Evolutionary conservation across 352 stramenopile species (phyloP), one percentile per base, ranked within the genome.

Genomic region (Globisporangium mamillatum): DNA sequence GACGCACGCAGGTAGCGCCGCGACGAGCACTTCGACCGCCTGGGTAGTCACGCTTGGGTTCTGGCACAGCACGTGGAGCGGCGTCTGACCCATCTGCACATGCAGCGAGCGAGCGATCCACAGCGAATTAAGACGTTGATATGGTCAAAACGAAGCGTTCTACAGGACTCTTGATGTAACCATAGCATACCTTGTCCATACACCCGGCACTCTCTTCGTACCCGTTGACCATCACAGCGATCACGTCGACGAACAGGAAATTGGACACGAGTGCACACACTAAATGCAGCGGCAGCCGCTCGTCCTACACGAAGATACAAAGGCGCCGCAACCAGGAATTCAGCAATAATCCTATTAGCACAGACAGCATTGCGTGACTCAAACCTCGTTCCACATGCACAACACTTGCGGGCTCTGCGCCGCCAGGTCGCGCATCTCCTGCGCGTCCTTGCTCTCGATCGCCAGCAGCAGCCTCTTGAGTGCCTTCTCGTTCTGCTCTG

Each of bases 161-260:
- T 32, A 32, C 2, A 44, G 10, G 10, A 16, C 36, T 44, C 36
- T 12, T 44, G 10, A 44, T 44, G 14, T 38, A 44, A 32, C 1
- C 18, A 50, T 12, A 24, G 5, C 18, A 18, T 72, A 88, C 82
- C 68, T 77, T 78, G 36, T 92, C 75, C n/a, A 75, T 80, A 27
- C 32, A 75, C 0, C 66, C 72, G 8, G 63, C 67, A 14, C 70
- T 81, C 48, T 82, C 75, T 18, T 69, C 66, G 25, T 78, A 79
- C 12, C 68, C 73, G 20, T 75, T 75, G 2, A 84, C 66, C 73
- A 86, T 80, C 65, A 80, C 78, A 10, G 73, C 79, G n/a, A 92
- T 77, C 12, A 88, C 48, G 53, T 90, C 79, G 18, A 84, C 66
- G 32, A 81, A 89, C 32, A 78, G 74, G n/a, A 82, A 84, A 64